These are phyloP conservation scores for Nicotiana paniculata DNA, from an alignment of 257 asterid species.

Conservation along the genomic window DNA sequence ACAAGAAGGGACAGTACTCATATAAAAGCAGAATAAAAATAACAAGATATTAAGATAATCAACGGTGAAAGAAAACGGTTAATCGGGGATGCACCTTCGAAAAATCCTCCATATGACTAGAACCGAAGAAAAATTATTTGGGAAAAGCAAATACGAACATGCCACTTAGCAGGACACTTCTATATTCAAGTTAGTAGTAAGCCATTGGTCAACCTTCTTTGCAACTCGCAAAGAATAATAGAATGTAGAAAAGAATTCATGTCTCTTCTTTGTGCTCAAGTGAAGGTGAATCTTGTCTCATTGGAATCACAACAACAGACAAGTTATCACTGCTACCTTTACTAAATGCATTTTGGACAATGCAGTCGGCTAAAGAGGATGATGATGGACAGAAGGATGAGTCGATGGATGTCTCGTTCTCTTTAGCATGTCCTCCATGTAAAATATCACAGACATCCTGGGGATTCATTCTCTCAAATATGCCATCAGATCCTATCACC, in stretches of 20 bases:
- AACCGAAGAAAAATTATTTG: too few species aligned
- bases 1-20: too few species aligned
- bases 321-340: conserved; percentile 67
- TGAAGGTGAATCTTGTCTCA: background rate
- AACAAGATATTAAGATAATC: too few species aligned
- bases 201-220: background rate
- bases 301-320: conserved; percentile 46
- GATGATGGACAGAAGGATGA: conserved; percentile 18
- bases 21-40: too few species aligned
- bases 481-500: conserved; percentile 70
- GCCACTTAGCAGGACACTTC: too few species aligned
- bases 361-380: conserved; percentile 39
- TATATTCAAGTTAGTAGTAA: background rate
- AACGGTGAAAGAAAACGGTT: too few species aligned
- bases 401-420: conserved; percentile 6
- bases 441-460: conserved; percentile 45
- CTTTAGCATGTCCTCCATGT: background rate
- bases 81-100: too few species aligned
- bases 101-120: too few species aligned
- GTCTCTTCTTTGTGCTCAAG: background rate
- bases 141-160: too few species aligned
- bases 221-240: background rate
- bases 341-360: conserved; percentile 35
- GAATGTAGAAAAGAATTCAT: background rate
- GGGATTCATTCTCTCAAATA: conserved; percentile 57